Percentiles rank a stretch among this genome's conserved stretches.
Evolutionary conservation across 179 eudicot genomes (phyloP).

Genomic region (Patellifolia procumbens): DNA sequence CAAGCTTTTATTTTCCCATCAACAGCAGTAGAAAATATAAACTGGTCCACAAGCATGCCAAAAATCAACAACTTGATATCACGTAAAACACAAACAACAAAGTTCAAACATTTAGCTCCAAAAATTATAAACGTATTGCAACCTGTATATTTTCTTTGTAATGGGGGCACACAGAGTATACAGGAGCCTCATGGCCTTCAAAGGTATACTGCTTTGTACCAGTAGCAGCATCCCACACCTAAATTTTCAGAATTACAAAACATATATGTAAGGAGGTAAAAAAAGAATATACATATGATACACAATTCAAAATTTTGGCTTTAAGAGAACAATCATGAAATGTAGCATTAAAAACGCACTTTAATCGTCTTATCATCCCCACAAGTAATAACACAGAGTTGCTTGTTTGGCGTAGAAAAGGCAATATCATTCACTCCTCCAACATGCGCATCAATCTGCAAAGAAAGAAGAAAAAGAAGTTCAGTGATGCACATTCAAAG

Average conservation of each 20-base stretch:
- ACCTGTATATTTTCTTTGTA: constrained; percentile 89
- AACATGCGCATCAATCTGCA: constrained; percentile 76
- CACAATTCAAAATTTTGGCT: not conserved
- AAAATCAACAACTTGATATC: constrained; percentile 8
- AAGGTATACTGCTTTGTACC: constrained; percentile 76
- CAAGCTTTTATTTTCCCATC: constrained; percentile 98
- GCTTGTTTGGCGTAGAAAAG: constrained; percentile 77
- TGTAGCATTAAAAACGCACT: constrained; percentile 33
- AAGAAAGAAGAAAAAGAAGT: not conserved
- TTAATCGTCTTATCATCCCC: constrained; percentile 87
- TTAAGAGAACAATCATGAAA: constrained; percentile 9
- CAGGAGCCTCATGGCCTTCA: constrained; percentile 98
- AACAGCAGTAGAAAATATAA: constrained; percentile 86
- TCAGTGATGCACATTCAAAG: constrained; percentile 9
- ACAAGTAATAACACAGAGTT: constrained; percentile 78
- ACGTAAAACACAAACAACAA: not conserved
- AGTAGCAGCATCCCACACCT: constrained; percentile 94
- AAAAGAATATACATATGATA: not conserved
- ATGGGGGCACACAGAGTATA: constrained; percentile 97
- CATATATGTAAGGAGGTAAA: not conserved
- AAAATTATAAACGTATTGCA: not conserved
- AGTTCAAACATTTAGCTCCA: not conserved
- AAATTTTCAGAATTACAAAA: not conserved
- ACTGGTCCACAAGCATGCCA: constrained; percentile 44
- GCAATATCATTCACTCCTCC: constrained; percentile 86